Evolutionary conservation across 2,329 filamentous ascomycete species (phyloP), one percentile per base, ranked within the genome.

Genomic region (Fusarium sublunatum): DNA sequence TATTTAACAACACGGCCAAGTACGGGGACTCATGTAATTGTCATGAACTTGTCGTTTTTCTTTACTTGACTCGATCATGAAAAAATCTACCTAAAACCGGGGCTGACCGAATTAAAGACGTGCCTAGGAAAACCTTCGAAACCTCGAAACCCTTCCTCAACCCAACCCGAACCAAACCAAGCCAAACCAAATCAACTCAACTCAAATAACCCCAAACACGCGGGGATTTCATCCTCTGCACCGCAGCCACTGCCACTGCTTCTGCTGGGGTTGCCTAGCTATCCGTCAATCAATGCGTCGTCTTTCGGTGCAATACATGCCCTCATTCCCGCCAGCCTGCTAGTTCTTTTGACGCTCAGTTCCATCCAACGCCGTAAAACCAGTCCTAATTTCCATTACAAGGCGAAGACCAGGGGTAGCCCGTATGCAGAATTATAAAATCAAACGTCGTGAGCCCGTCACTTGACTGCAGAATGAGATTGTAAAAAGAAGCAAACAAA

Each of bases 291-390:
- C 49, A 57, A 45, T 47, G 48, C 48, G 32, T 57, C 52, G 49
- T 56, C 35, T 52, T 35, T 58, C 52, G 50, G 42, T 57, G 54
- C 53, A 51, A 51, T 53, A 65, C 63, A 59, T 53, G 50, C 47
- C 54, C 19, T 61, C 53, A 41, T 51, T 46, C 32, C 35, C 58
- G 28, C 24, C 42, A 57, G 35, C 31, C 26, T 58, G 48, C 47
- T 40, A 53, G 19, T 58, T 46, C 51, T 57, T 47, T 52, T 57
- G 58, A 67, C 65, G 62, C 35, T 61, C 47, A 62, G 51, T 58
- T 65, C 63, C 67, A 58, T 63, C 56, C 61, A 70, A 70, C 68
- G 66, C 68, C 68, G 45, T 67, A 60, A 69, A 59, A 58, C 48
- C 55, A 58, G 49, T 55, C 44, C 54, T 45, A 58, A 48, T 58